Evolutionary conservation across 2,329 filamentous ascomycete genomes (phyloP).

Genomic region (Hymenoscyphus infarciens): DNA sequence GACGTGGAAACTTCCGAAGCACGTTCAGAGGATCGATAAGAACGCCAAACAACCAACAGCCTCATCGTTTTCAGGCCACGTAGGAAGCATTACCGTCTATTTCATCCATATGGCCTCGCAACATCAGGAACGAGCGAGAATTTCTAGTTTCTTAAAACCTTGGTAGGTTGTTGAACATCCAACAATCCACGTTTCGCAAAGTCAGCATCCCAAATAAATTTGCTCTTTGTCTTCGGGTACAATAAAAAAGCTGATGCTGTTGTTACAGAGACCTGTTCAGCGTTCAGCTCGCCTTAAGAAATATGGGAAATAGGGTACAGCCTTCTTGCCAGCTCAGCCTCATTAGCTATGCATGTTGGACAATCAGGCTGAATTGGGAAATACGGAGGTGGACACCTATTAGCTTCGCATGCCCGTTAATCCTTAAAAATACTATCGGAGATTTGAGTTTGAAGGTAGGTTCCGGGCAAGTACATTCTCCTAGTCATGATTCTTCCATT

Average conservation of each 20-base stretch:
- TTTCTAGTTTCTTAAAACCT: not conserved
- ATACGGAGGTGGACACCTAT: not conserved
- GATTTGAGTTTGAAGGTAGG: not conserved
- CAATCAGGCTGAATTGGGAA: not conserved
- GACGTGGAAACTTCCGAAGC: not conserved
- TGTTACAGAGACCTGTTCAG: not conserved
- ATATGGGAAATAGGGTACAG: not conserved
- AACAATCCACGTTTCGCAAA: not conserved
- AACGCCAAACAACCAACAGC: not conserved
- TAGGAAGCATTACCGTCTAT: not conserved
- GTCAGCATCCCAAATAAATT: too few species aligned
- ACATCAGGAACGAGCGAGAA: not conserved
- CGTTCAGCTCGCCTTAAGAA: not conserved
- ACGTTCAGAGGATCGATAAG: not conserved
- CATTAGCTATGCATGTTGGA: not conserved
- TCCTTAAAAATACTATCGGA: conserved; percentile 1
- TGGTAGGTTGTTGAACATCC: not conserved
- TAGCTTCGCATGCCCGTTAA: not conserved
- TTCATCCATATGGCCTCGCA: not conserved
- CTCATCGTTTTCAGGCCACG: not conserved
- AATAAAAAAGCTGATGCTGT: not conserved
- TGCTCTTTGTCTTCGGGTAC: not conserved
- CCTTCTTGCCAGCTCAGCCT: not conserved
- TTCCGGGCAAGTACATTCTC: not conserved
- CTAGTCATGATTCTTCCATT: not conserved